Evolutionary conservation across 306 rosid genomes (phyloP).

Genomic region (Hippophae tibetana): DNA sequence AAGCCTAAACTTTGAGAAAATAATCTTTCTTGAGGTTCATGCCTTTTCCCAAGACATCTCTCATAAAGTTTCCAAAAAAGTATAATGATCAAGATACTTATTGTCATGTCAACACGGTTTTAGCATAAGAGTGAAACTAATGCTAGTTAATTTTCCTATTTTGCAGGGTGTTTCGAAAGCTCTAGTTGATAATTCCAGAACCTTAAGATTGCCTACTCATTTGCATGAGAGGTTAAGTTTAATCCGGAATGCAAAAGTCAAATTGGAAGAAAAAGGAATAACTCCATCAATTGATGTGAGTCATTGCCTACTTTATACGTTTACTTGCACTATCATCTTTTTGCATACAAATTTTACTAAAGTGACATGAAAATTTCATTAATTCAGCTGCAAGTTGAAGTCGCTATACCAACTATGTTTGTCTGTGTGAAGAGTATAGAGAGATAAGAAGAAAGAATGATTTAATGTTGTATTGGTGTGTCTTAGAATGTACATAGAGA

Average conservation of each 20-base stretch:
- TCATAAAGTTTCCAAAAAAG: too few relatives aligned
- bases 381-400: constrained; percentile 1
- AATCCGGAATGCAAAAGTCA: constrained; percentile 74
- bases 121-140: neutral
- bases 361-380: neutral
- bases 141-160: constrained; percentile 4
- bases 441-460: too few relatives aligned
- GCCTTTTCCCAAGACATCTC: too few relatives aligned
- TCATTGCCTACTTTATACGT: constrained; percentile 12
- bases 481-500: too few relatives aligned
- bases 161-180: constrained; percentile 90
- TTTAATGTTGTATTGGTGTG: too few relatives aligned
- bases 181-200: constrained; percentile 78
- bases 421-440: too few relatives aligned
- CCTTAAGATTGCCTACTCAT: constrained; percentile 72
- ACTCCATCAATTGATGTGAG: constrained; percentile 92
- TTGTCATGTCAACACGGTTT: neutral
- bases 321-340: constrained; percentile 6
- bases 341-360: neutral
- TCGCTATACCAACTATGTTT: neutral
- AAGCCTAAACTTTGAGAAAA: too few relatives aligned
- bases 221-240: constrained; percentile 82
- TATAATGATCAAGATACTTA: too few relatives aligned
- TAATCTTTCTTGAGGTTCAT: too few relatives aligned
- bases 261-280: constrained; percentile 75